Evolutionary conservation across 2,329 filamentous ascomycete species (phyloP).

Genomic region (Botrytis squamosa): DNA sequence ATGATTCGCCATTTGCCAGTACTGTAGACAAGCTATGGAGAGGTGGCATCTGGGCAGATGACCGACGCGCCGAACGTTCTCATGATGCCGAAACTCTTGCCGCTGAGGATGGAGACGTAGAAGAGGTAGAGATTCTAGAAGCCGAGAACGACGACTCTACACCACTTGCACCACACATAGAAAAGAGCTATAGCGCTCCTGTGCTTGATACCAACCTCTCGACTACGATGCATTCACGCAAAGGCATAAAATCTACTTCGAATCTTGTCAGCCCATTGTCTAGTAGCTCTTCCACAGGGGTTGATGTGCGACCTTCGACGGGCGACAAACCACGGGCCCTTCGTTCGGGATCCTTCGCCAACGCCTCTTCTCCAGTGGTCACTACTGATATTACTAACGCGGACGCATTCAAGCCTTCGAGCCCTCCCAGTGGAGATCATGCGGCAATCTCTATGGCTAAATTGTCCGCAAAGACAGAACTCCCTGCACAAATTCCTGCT

Average conservation of each 20-base stretch:
- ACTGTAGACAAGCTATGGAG: slow-evolving; percentile 76
- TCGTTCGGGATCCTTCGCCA: slow-evolving; percentile 61
- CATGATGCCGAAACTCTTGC: slow-evolving; percentile 42
- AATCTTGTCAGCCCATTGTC: slow-evolving; percentile 34
- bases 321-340: slow-evolving; percentile 54
- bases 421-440: slow-evolving; percentile 55
- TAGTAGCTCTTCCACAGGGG: slow-evolving; percentile 49
- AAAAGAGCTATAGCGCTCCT: slow-evolving; percentile 56
- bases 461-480: slow-evolving; percentile 61
- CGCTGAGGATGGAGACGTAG: slow-evolving; percentile 49
- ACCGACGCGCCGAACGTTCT: slow-evolving; percentile 47
- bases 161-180: slow-evolving; percentile 45
- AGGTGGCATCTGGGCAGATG: slow-evolving; percentile 75
- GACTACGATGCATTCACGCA: slow-evolving; percentile 52
- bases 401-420: slow-evolving; percentile 58
- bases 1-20: slow-evolving; percentile 87
- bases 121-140: slow-evolving; percentile 41
- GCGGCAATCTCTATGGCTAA: slow-evolving; percentile 67
- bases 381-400: slow-evolving; percentile 65
- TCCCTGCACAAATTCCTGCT: slow-evolving; percentile 49
- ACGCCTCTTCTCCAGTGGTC: slow-evolving; percentile 62
- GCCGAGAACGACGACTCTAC: slow-evolving; percentile 42
- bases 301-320: slow-evolving; percentile 46
- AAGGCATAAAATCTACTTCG: slow-evolving; percentile 38
- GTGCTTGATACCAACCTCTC: slow-evolving; percentile 43